Base-by-base conservation (phyloP, 352 stramenopile species). In the Pythium dissimile region DNA sequence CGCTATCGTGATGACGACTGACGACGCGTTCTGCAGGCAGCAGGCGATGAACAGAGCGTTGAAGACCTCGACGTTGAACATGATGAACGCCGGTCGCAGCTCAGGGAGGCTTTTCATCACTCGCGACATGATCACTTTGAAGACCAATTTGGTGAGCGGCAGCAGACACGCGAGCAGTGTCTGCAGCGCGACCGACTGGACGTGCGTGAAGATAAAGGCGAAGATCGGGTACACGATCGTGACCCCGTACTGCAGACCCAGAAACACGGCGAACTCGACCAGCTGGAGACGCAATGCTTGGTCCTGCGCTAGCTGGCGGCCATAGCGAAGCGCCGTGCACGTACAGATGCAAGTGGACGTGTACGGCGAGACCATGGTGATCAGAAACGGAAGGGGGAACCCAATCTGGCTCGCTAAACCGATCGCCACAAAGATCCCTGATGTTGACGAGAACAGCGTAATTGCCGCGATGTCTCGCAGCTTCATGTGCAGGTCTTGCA, bases 1-100 rank as follows among this genome's bases (percentile, higher is more conserved):
- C 2, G 44, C 55, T 0, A 67, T 9, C 5, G 55, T 77, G 3
- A 61, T 79, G 26, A 32, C 47, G 24, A 72, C 50, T 7, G 71
- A 78, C 0, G 54, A 64, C 0, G 74, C 62, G 28, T 64, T 77
- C 31, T 83, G 71, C 61, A 80, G 69, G 44, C 71, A 79, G 30
- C 63, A 78, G 2, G 66, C 55, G 28, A 73, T 62, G 48, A 75
- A 84, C 0, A 80, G 48, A 7, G 71, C 64, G 39, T 79, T 55
- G 32, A 55, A 55, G 23, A 55, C 48, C 26, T 55, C 48, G 48
- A 55, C 48, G n/a, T 55, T 55, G 60, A 79, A 67, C 10, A 77
- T 53, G 11, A 80, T 65, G n/a, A 79, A 52, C 35, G 59, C 49
- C 0, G 65, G 69, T 9, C 65, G 60, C 34, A 66, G 34, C n/a